A percentile compares a stretch with the other conserved stretches of the same genome.
These are phyloP conservation scores for Albugo candida DNA, from an alignment of 352 stramenopile species.

Conservation along the genomic window DNA sequence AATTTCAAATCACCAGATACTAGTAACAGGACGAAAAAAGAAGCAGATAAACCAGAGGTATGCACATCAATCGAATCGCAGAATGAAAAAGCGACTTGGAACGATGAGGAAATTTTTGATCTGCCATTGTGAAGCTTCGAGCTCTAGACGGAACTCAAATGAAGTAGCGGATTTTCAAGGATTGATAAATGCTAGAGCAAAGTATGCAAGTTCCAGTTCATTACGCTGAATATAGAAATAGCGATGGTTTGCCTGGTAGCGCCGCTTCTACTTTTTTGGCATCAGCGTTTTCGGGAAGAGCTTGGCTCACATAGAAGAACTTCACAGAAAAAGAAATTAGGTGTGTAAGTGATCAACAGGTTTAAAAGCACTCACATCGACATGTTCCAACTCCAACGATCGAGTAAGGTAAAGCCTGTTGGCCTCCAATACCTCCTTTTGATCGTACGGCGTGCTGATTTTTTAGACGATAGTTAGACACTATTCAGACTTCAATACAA, in stretches of 20 bases:
- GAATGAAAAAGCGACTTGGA: constrained; percentile 4
- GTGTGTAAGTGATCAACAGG: constrained; percentile 1
- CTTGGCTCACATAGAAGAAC: constrained; percentile 62
- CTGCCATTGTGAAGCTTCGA: constrained; percentile 27
- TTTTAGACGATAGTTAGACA: background rate
- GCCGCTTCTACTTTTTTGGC: constrained; percentile 71
- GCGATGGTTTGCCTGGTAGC: constrained; percentile 52
- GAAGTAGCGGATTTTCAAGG: background rate
- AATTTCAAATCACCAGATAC: constrained; percentile 18
- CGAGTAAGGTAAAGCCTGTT: constrained; percentile 83
- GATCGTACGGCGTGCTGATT: constrained; percentile 86
- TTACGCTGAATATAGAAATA: constrained; percentile 6
- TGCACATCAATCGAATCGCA: background rate
- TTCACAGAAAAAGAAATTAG: constrained; percentile 10
- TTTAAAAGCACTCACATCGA: constrained; percentile 20
- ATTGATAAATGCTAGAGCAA: background rate
- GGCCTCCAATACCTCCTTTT: constrained; percentile 81
- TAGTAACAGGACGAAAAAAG: constrained; percentile 16
- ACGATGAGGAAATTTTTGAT: constrained; percentile 65
- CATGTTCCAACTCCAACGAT: constrained; percentile 78
- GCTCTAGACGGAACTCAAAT: background rate
- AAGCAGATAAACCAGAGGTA: constrained; percentile 2
- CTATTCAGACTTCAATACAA: background rate
- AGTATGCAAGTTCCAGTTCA: background rate
- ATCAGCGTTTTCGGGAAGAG: constrained; percentile 40